Conservation (phyloP, 2,329 filamentous ascomycete species). For the Phoma sp. region DNA sequence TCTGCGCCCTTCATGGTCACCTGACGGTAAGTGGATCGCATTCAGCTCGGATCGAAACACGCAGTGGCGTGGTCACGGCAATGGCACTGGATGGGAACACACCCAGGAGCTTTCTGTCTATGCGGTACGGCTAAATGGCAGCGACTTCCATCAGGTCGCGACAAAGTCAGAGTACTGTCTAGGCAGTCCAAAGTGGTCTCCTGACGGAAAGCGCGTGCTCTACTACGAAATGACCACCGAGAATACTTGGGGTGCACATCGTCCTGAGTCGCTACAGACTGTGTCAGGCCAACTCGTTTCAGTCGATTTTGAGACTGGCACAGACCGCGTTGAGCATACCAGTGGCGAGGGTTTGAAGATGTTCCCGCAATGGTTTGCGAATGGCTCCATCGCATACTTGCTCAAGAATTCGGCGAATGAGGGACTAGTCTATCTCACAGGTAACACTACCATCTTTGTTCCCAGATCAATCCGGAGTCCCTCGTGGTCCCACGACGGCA, state of each 20-base stretch:
- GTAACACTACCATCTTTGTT: background rate
- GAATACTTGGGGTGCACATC: slow-evolving; percentile 49
- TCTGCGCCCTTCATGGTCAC: slow-evolving; percentile 52
- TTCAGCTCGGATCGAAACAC: slow-evolving; percentile 54
- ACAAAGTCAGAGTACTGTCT: slow-evolving; percentile 46
- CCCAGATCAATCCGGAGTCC: slow-evolving; percentile 20
- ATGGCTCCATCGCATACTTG: slow-evolving; percentile 29
- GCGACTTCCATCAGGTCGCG: slow-evolving; percentile 46
- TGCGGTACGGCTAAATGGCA: slow-evolving; percentile 47
- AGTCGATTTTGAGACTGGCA: slow-evolving; percentile 51
- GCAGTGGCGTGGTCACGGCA: slow-evolving; percentile 51
- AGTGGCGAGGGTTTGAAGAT: slow-evolving; percentile 40
- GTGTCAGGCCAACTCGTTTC: slow-evolving; percentile 43
- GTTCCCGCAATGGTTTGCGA: slow-evolving; percentile 27
- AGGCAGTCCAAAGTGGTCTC: slow-evolving; percentile 48
- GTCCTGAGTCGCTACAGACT: slow-evolving; percentile 26
- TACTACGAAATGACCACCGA: slow-evolving; percentile 51
- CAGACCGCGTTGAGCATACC: slow-evolving; percentile 40
- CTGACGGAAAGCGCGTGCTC: slow-evolving; percentile 22
- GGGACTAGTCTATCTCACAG: slow-evolving; percentile 29
- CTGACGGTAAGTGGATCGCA: slow-evolving; percentile 51
- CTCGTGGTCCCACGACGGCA: slow-evolving; percentile 48
- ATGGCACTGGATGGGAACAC: slow-evolving; percentile 52
- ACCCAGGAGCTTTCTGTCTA: slow-evolving; percentile 53
- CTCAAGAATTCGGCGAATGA: slow-evolving; percentile 34